Base-by-base conservation (phyloP, 257 asterid genomes). In the Gentiana dahurica region DNA sequence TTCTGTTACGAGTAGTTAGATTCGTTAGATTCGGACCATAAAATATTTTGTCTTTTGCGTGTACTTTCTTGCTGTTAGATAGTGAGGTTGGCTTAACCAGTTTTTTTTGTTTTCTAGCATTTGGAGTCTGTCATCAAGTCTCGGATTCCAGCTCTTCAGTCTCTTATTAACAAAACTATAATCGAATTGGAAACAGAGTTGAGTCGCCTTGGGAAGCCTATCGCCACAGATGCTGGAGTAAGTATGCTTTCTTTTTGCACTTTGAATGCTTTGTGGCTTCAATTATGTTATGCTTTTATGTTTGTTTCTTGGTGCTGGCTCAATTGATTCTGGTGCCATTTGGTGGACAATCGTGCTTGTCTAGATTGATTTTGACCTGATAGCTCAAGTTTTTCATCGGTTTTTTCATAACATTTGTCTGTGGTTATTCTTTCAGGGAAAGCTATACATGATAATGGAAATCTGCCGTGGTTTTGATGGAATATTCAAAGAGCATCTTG, bases 171-270 rank as follows among this genome's bases (percentile, higher is more conserved):
- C 79, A 91, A 91, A 80, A 85, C 97, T 60, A 75, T 91, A 46
- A 75, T 81, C 71, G 98, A 91, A 60, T 75, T 91, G 65, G 98
- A 91, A 68, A 76, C 81, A 15, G 98, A 91, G 77, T 68, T 79
- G 87, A 79, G 90, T 73, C 92, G 94, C 52, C 85, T 91, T 51
- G 98, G 98, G 75, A 91, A 83, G 84, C 86, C 97, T 61, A 69
- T 91, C 64, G 98, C 98, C 38, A 78, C 94, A 54, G 98, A 91
- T 75, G 95, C 98, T 48, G 98, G 97, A 65, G 98, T 91, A 78
- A 81, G 95, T 65, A 46, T 53, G 57, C 58, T 34, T 43, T 48
- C n/a, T 12, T 13, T 35, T n/a, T 52, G 36, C 10, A 66, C 24
- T 24, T 24, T 24, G 24, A 24, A 24, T 24, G 24, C 24, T 24